Conservation (phyloP, 2,329 filamentous ascomycete species). For the Grosmannia huntii region DNA sequence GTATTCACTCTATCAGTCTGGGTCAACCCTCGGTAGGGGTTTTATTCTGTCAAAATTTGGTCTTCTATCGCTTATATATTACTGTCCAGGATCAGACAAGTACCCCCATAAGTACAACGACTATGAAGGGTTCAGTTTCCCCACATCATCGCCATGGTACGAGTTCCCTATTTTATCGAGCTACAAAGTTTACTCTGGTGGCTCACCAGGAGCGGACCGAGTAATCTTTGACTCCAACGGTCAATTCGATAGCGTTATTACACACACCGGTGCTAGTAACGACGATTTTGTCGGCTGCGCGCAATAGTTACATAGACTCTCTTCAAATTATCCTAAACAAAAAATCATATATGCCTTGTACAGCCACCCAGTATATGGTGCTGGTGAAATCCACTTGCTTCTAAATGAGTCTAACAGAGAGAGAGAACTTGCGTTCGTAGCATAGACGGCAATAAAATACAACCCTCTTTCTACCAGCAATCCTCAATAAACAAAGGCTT, state of each 20-base stretch:
- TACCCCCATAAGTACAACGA: slow-evolving; percentile 33
- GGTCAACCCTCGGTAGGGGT: slow-evolving; percentile 13
- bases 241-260: slow-evolving; percentile 44
- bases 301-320: background rate
- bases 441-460: too few species aligned
- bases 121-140: slow-evolving; percentile 29
- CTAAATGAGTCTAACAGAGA: too few species aligned
- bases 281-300: slow-evolving; percentile 50
- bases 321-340: too few species aligned
- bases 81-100: slow-evolving; percentile 13
- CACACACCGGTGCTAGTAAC: slow-evolving; percentile 50
- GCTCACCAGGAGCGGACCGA: slow-evolving; percentile 48
- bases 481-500: too few species aligned
- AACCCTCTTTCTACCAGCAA: too few species aligned
- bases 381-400: too few species aligned
- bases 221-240: slow-evolving; percentile 47
- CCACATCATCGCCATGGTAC: slow-evolving; percentile 25
- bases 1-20: slow-evolving; percentile 18
- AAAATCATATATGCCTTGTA: too few species aligned
- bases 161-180: slow-evolving; percentile 29
- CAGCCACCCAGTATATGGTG: too few species aligned
- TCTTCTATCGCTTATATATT: slow-evolving; percentile 1
- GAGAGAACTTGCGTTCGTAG: too few species aligned
- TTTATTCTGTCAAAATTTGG: too few species aligned
- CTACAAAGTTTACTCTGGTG: slow-evolving; percentile 26